These are phyloP conservation scores for Diaporthe humulicola DNA, from an alignment of 2,329 filamentous ascomycete species.

Conservation along the genomic window DNA sequence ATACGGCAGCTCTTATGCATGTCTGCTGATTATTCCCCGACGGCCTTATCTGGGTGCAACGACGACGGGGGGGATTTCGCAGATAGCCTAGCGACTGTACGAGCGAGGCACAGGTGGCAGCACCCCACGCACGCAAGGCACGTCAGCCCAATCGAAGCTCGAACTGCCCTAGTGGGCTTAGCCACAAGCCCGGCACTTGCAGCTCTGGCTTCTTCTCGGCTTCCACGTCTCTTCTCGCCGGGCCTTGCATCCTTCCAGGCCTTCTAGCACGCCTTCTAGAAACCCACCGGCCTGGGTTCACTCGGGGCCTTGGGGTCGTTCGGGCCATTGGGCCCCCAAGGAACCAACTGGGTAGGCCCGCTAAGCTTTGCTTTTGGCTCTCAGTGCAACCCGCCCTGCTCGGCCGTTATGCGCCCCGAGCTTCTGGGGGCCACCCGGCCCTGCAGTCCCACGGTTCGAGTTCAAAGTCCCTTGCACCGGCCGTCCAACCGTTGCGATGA, in stretches of 20 bases:
- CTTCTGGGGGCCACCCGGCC: slow-evolving; percentile 33
- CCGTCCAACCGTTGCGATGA: slow-evolving; percentile 26
- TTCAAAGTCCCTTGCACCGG: slow-evolving; percentile 5
- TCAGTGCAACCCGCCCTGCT: slow-evolving; percentile 31
- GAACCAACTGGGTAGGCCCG: slow-evolving; percentile 4
- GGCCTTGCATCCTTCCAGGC: slow-evolving; percentile 23
- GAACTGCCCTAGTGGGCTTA: slow-evolving; percentile 38
- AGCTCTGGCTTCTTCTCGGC: slow-evolving; percentile 23
- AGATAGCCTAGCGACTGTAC: neutral
- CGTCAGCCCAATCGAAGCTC: slow-evolving; percentile 23
- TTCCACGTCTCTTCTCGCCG: slow-evolving; percentile 22
- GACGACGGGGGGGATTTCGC: neutral
- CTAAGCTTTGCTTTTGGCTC: slow-evolving; percentile 35
- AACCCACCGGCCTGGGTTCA: slow-evolving; percentile 13
- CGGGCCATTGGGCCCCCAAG: slow-evolving; percentile 6
- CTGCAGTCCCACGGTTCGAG: slow-evolving; percentile 17
- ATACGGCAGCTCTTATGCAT: slow-evolving; percentile 35
- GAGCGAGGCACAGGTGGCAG: slow-evolving; percentile 8
- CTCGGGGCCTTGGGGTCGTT: slow-evolving; percentile 1
- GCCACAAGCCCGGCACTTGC: slow-evolving; percentile 36
- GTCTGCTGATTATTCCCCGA: slow-evolving; percentile 38
- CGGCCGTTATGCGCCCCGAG: slow-evolving; percentile 34
- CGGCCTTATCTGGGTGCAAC: slow-evolving; percentile 16
- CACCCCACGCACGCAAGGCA: slow-evolving; percentile 2
- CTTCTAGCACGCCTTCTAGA: slow-evolving; percentile 38